A percentile compares a stretch with the other conserved stretches of the same genome.
phyloP scores from a whole-genome alignment of 306 rosid genomes.

The Pterocarpus macrocarpus region DNA sequence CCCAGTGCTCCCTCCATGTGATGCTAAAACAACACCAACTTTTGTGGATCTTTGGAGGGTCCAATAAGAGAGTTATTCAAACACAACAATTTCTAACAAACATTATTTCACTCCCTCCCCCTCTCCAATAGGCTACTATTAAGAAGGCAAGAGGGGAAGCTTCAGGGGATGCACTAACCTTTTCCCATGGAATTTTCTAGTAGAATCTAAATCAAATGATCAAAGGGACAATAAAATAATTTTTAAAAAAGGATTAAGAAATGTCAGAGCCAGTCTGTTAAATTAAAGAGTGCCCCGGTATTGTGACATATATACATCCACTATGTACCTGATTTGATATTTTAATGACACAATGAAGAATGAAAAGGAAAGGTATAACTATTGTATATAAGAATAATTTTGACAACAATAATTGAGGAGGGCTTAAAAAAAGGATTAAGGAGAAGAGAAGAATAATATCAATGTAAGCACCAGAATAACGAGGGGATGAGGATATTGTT shows the following conservation, averaged over 20 bases:
- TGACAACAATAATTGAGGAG: constrained; percentile 59
- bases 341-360: constrained; percentile 35
- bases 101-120: not conserved
- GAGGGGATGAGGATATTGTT: constrained; percentile 61
- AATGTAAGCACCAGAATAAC: constrained; percentile 49
- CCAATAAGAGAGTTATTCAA: constrained; percentile 12
- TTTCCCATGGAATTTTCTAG: constrained; percentile 39
- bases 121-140: not conserved
- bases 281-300: constrained; percentile 48
- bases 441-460: constrained; percentile 15
- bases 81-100: not conserved
- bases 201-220: constrained; percentile 42
- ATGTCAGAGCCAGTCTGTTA: constrained; percentile 39
- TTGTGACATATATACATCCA: constrained; percentile 46
- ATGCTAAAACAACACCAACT: constrained; percentile 48
- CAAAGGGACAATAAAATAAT: constrained; percentile 25
- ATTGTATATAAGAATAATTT: constrained; percentile 33
- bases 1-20: constrained; percentile 60
- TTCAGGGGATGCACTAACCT: constrained; percentile 33
- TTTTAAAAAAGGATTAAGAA: not conserved
- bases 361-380: constrained; percentile 40
- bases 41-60: constrained; percentile 46
- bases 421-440: not conserved
- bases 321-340: constrained; percentile 47
- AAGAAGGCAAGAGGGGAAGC: not conserved